Conservation (phyloP, 768 basidiomycete genomes). For the Russula brevipes region DNA sequence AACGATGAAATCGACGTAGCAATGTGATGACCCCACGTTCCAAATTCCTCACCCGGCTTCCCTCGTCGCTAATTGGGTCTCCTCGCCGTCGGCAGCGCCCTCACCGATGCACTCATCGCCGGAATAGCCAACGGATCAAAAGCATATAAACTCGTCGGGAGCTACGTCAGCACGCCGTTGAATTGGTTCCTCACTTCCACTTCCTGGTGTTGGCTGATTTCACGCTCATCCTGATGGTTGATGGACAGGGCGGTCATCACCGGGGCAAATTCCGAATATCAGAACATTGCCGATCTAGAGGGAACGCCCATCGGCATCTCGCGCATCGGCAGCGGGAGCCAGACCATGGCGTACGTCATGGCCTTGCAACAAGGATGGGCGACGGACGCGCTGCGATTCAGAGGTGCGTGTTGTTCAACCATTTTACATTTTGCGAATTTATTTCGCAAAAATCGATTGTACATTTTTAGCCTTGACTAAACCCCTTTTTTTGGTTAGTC, state of each 20-base stretch:
- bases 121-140: conserved; percentile 87
- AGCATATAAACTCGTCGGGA: conserved; percentile 87
- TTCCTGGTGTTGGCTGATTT: conserved; percentile 18
- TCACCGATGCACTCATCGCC: conserved; percentile 87
- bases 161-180: conserved; percentile 83
- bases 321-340: conserved; percentile 81
- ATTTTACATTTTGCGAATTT: no score
- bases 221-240: neutral
- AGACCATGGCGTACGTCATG: conserved; percentile 96
- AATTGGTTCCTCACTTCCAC: conserved; percentile 53
- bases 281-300: conserved; percentile 66
- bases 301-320: conserved; percentile 88
- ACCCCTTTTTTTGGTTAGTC: conserved; percentile 38
- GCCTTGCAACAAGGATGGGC: conserved; percentile 83
- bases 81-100: conserved; percentile 47
- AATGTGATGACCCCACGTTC: conserved; percentile 45
- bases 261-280: conserved; percentile 65
- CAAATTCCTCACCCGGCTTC: neutral
- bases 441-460: neutral
- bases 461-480: neutral
- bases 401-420: conserved; percentile 44
- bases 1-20: conserved; percentile 78
- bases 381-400: conserved; percentile 56
- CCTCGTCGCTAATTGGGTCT: no score
- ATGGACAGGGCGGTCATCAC: conserved; percentile 82